Evolutionary conservation across 495 filamentous ascomycete genomes (phyloP), one percentile per base, ranked within the genome.

Genomic region (Aspergillus baeticus): DNA sequence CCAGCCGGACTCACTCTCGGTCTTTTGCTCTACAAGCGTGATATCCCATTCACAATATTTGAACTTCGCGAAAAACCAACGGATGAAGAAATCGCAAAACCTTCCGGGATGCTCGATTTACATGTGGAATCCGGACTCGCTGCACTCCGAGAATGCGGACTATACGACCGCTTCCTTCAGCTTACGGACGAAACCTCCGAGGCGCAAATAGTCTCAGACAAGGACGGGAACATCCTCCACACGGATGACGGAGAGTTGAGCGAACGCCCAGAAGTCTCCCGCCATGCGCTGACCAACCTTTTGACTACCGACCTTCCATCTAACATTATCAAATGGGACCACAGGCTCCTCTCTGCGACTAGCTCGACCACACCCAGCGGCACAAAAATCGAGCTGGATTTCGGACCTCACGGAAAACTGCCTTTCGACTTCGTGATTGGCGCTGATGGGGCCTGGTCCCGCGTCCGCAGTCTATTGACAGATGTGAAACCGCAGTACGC

Each of bases 371-470:
- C 10, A 42, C 11, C n/a, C 8, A 5, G 44, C 10, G 14, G 38
- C 39, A 69, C 64, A 37, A 54, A 45, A 38, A 42, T 21, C 15
- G 51, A 36, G 1, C 35, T 51, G 13, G 35, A 51, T 14, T 51
- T 51, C 4, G 49, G 49, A 5, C 49, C 35, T 17, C 35, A 51
- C 10, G 49, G 49, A 1, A 51, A 51, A 15, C 20, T 15, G 3
- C n/a, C 36, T 0, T 80, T 78, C 54, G 81, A 86, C 61, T 65
- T 87, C 0, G 71, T 87, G 0, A 72, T 87, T 33, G 84, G 85
- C 10, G 83, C 84, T 3, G 85, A 87, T 54, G 85, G 85, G 8
- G 81, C 83, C 13, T 86, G 84, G 80, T 80, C 76, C 10, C 73
- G 73, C 44, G 75, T 83, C 5, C 75, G 84, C 22, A 62, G 59